phyloP scores from a whole-genome alignment of 2,329 filamentous ascomycete genomes.

The Corniculantispora saksenae region DNA sequence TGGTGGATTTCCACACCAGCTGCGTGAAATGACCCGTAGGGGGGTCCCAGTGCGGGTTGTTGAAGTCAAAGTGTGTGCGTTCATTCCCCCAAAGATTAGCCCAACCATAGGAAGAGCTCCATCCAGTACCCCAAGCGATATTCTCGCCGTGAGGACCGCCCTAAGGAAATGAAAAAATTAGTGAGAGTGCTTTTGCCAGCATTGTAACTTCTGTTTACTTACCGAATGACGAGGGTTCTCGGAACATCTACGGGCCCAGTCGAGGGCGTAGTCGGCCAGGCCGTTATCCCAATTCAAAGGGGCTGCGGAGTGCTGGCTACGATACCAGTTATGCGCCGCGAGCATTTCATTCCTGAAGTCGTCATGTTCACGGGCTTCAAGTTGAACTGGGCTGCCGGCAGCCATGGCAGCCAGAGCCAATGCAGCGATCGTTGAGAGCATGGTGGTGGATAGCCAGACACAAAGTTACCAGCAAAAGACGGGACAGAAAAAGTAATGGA shows the following conservation, averaged over 20 bases:
- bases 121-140: neutral
- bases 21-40: conserved; percentile 32
- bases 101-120: neutral
- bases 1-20: conserved; percentile 33
- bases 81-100: conserved; percentile 23
- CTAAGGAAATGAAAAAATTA: neutral
- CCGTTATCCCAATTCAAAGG: conserved; percentile 62
- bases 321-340: conserved; percentile 78
- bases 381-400: neutral
- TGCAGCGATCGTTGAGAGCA: neutral
- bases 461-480: neutral
- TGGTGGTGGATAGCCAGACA: neutral
- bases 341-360: conserved; percentile 35
- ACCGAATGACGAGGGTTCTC: conserved; percentile 56
- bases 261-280: conserved; percentile 60
- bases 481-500: neutral
- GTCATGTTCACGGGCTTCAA: neutral
- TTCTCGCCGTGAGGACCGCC: neutral
- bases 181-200: neutral
- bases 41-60: conserved; percentile 3
- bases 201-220: neutral
- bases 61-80: conserved; percentile 20
- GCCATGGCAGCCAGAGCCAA: neutral
- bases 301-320: conserved; percentile 70
- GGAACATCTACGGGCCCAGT: conserved; percentile 62